Base-by-base conservation (phyloP, 2,329 filamentous ascomycete species). In the Penicillium hesseltinei region DNA sequence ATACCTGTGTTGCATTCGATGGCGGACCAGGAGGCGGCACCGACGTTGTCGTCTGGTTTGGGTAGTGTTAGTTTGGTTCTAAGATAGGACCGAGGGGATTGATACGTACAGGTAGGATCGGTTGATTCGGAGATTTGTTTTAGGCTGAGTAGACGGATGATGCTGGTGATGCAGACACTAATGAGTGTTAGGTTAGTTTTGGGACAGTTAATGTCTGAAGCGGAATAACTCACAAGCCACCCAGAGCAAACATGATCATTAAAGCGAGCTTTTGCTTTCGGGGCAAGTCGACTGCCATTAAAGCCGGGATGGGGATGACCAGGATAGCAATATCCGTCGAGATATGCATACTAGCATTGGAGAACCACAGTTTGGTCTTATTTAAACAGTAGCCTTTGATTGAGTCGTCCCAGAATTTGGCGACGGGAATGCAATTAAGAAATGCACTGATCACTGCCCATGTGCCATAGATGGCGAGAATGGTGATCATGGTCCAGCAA, bases 281-380 rank as follows among this genome's bases (percentile, higher is more conserved):
- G 0, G 78, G 77, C 3, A 81, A 64, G 27, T 75, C 71, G 8
- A 81, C 69, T 3, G 68, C 63, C 4, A 67, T 61, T 19, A 80
- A 67, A 7, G 75, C 73, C 3, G 77, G 77, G 39, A 81, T 74
- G 0, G 79, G 79, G 29, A 81, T 71, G n/a, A 76, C 49, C 6
- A 81, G 62, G 15, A 80, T 74, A 1, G 70, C 67, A 19, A 81
- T 61, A 57, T 81, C 79, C 4, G 78, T 75, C 5, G 70, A 57
- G 23, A 80, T 80, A 53, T 79, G 75, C 64, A 78, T 71, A 13
- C 68, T 69, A 0, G 78, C 77, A 35, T 78, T 78, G 2, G 75
- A 77, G 56, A 75, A 70, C 78, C 78, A 80, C 38, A 81, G 71
- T 0, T 64, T 69, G 21, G 75, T 69, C 31, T 74, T 70, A 29